Percentiles rank a stretch among this genome's conserved stretches.
phyloP scores from a whole-genome alignment of 2,329 filamentous ascomycete species.

The Reticulascus tulasneorum region DNA sequence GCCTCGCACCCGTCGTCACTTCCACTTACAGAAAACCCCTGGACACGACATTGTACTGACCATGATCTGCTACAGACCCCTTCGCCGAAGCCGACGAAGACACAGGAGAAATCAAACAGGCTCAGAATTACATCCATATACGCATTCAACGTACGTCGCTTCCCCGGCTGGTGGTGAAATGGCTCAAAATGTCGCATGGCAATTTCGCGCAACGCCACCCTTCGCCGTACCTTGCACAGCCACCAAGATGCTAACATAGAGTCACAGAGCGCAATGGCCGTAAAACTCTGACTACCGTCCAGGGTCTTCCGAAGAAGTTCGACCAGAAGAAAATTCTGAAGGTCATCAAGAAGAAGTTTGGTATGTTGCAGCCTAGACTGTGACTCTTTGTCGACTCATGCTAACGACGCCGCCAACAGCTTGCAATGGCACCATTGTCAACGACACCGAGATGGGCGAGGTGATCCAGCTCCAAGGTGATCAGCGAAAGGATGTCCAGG shows the following conservation, averaged over 20 bases:
- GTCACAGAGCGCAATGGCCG: constrained; percentile 98
- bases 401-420: constrained; percentile 46
- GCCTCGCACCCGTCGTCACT: not conserved
- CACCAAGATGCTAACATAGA: constrained; percentile 32
- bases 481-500: constrained; percentile 97
- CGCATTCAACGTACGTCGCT: constrained; percentile 88
- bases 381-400: not conserved
- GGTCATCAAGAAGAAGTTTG: constrained; percentile 99
- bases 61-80: constrained; percentile 65
- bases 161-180: not conserved
- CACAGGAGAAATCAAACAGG: constrained; percentile 90
- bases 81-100: constrained; percentile 99
- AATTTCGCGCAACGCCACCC: no score
- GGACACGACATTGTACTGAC: constrained; percentile 20
- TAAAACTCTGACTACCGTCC: constrained; percentile 99
- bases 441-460: constrained; percentile 94
- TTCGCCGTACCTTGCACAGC: not conserved
- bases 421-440: constrained; percentile 99
- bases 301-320: constrained; percentile 98
- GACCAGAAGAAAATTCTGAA: constrained; percentile 99
- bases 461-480: constrained; percentile 99
- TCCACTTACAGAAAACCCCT: not conserved
- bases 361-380: constrained; percentile 42
- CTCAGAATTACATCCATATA: constrained; percentile 98
- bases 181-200: constrained; percentile 10